Evolutionary conservation across 371 early-diverging fungal species (phyloP), one percentile per base, ranked within the genome.

Genomic region (Rhizomucor miehei): DNA sequence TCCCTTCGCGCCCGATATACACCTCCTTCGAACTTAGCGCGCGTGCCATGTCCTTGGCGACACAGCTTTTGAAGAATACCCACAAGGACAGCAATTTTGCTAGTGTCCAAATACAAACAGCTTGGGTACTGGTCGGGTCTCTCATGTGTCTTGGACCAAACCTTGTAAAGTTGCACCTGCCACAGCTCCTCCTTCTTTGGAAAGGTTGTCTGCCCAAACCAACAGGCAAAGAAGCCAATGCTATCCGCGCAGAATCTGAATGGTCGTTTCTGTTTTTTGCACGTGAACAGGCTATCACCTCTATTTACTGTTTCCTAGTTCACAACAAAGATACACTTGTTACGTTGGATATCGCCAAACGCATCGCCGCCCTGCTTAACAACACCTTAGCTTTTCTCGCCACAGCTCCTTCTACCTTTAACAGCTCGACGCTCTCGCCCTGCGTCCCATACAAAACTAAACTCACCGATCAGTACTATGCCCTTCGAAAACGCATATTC

Each of bases 121-220:
- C 88, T 0, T 94, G 94, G 93, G 84, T 76, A 6, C 69, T 94
- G 12, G 76, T 93, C 9, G 88, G 88, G 0, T 74, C 87, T 0
- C 65, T 94, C 19, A 90, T 92, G 89, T 76, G 85, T 24, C 72
- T 93, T 13, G 93, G 93, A 0, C 88, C 91, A 0, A 86, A 87
- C 50, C 84, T 91, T 55, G 92, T 91, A 39, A 81, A 82, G 44
- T 84, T 91, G 25, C 90, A 92, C 54, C 57, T 91, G 13, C 87
- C 92, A 0, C 93, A 93, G 57, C 60, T 92, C 2, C 57, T 92
- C 14, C 60, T 92, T 1, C 66, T 84, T n/a, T 86, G 88, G 86
- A 87, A 83, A 57, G 79, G 63, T n/a, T 79, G 81, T 0, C 67
- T 87, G 16, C 85, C 88, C 6, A 87, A 86, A 25, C 79, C 81